Percentiles rank a stretch among this genome's conserved stretches.
These are phyloP conservation scores for Metarhizium sp. DNA, from an alignment of 2,329 filamentous ascomycete genomes.

Conservation along the genomic window DNA sequence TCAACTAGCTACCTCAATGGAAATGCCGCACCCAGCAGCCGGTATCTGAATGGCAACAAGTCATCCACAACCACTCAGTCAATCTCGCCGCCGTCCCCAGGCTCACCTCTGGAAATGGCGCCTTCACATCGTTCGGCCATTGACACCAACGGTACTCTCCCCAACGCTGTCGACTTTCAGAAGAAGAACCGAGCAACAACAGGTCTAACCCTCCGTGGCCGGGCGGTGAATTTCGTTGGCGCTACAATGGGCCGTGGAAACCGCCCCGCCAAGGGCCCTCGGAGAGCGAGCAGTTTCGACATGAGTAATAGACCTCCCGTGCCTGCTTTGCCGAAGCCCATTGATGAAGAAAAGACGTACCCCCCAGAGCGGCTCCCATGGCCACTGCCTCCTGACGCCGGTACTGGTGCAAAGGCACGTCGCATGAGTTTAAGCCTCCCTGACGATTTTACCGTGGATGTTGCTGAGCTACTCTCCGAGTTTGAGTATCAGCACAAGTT, in stretches of 20 bases:
- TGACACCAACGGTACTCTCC: conserved; percentile 22
- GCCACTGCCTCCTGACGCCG: conserved; percentile 56
- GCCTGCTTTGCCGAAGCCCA: conserved; percentile 9
- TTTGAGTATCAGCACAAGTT: conserved; percentile 64
- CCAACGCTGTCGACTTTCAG: conserved; percentile 35
- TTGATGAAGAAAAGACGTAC: conserved; percentile 18
- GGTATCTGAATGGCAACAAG: conserved; percentile 33
- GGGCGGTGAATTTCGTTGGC: conserved; percentile 37
- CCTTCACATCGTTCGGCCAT: conserved; percentile 14
- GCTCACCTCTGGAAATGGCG: conserved; percentile 34
- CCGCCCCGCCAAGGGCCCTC: conserved; percentile 14
- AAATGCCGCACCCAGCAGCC: conserved; percentile 18
- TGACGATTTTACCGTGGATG: conserved; percentile 65
- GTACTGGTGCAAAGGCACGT: conserved; percentile 69
- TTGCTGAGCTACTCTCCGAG: conserved; percentile 58
- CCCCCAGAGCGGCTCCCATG: conserved; percentile 40
- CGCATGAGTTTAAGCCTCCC: conserved; percentile 65
- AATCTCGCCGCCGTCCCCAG: conserved; percentile 41
- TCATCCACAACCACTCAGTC: conserved; percentile 37
- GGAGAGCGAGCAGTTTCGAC: conserved; percentile 43
- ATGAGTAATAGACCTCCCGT: conserved; percentile 20
- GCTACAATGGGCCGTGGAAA: conserved; percentile 15
- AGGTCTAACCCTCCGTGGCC: conserved; percentile 37
- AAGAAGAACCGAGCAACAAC: conserved; percentile 44
- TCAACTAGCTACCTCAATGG: conserved; percentile 5